Percentiles rank a stretch among this genome's conserved stretches.
Conservation (phyloP, 1,284 basidiomycete species). For the Singerocomus rubriflavus region DNA sequence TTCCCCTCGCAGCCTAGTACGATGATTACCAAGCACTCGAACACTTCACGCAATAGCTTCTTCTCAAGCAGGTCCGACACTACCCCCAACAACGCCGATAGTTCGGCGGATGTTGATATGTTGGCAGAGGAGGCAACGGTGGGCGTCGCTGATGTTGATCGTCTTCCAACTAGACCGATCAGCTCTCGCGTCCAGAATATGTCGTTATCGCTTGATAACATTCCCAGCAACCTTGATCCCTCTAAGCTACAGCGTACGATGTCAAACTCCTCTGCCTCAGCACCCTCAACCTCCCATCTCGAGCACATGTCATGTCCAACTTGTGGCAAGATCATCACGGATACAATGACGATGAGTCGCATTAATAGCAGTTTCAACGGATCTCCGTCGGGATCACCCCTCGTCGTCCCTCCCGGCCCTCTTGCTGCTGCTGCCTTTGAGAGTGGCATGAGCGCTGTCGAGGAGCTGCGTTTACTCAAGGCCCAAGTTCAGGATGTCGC, state of each 20-base stretch:
- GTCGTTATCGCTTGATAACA: conserved; percentile 42
- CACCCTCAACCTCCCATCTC: conserved; percentile 39
- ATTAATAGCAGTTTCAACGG: conserved; percentile 32
- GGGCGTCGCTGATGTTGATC: conserved; percentile 28
- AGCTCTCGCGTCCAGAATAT: conserved; percentile 33
- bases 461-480: conserved; percentile 76
- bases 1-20: conserved; percentile 27
- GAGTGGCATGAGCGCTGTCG: conserved; percentile 62
- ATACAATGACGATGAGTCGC: conserved; percentile 35
- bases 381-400: conserved; percentile 43
- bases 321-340: conserved; percentile 46
- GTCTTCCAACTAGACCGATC: conserved; percentile 24
- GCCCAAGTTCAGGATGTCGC: conserved; percentile 85
- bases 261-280: conserved; percentile 36
- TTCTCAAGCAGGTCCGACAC: conserved; percentile 27
- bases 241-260: conserved; percentile 25
- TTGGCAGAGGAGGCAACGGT: conserved; percentile 28
- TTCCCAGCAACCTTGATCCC: conserved; percentile 39
- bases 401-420: conserved; percentile 55
- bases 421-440: conserved; percentile 58
- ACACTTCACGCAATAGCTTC: conserved; percentile 18
- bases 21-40: conserved; percentile 17
- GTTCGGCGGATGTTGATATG: conserved; percentile 30
- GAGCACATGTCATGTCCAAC: conserved; percentile 46
- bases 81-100: conserved; percentile 7